Percentiles rank a stretch among this genome's conserved stretches.
phyloP scores from a whole-genome alignment of 2,329 filamentous ascomycete genomes.

The Sporothrix pseudoabietina region DNA sequence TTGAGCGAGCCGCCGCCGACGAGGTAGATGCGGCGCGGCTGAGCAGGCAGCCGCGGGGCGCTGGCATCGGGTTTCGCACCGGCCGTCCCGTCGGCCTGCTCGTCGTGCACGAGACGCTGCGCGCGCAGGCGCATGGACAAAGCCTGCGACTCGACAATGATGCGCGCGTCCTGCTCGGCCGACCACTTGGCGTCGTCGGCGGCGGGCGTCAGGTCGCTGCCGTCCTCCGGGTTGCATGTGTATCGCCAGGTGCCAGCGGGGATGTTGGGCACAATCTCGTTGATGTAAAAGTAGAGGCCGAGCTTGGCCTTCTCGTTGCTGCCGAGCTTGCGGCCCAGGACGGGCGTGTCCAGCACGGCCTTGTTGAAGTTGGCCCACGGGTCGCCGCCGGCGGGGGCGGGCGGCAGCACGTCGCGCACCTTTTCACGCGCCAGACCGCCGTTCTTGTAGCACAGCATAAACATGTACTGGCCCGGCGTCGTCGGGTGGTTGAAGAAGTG shows the following conservation, averaged over 20 bases:
- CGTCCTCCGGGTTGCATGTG: conserved; percentile 58
- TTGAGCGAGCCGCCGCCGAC: conserved; percentile 92
- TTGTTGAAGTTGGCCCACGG: conserved; percentile 82
- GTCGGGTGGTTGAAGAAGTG: conserved; percentile 99
- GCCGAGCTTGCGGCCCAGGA: conserved; percentile 61
- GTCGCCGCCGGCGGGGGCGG: conserved; percentile 47
- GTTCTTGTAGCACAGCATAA: conserved; percentile 99
- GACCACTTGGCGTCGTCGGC: conserved; percentile 21
- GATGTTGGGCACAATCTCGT: conserved; percentile 94
- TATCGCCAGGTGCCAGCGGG: conserved; percentile 85
- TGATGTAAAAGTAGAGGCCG: conserved; percentile 91
- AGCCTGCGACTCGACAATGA: conserved; percentile 93
- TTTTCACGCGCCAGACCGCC: conserved; percentile 90
- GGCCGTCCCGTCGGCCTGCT: conserved; percentile 40
- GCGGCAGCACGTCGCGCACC: conserved; percentile 77
- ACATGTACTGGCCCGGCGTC: conserved; percentile 91
- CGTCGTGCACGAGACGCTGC: conserved; percentile 67
- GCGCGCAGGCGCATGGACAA: conserved; percentile 87
- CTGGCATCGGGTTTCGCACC: neutral
- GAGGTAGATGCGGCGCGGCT: conserved; percentile 88
- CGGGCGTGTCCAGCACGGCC: conserved; percentile 66
- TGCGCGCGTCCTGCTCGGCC: conserved; percentile 71
- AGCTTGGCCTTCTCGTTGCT: conserved; percentile 62
- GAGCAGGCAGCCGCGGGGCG: conserved; percentile 63
- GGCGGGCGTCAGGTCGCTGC: conserved; percentile 49